A percentile compares a stretch with the other conserved stretches of the same genome.
Evolutionary conservation across 2,329 filamentous ascomycete species (phyloP).

Genomic region (Penicillium sp.): DNA sequence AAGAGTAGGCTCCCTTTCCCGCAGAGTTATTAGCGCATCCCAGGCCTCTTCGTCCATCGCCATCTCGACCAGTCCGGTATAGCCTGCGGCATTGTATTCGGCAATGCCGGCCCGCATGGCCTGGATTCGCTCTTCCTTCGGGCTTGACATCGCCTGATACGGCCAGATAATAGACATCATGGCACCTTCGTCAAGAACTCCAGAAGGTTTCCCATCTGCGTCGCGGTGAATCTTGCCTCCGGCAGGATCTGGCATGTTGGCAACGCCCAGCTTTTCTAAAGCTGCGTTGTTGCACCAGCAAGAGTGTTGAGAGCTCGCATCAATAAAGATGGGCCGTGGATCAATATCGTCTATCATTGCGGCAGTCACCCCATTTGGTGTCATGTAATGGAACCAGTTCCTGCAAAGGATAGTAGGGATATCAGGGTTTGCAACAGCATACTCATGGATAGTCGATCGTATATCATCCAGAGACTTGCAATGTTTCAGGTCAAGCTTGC

Average conservation of each 20-base stretch:
- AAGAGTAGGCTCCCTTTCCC: constrained; percentile 32
- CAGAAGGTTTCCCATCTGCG: constrained; percentile 44
- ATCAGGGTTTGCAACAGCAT: constrained; percentile 42
- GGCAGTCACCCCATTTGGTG: constrained; percentile 49
- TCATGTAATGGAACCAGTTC: constrained; percentile 53
- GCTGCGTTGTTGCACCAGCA: constrained; percentile 56
- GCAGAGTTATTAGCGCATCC: constrained; percentile 45
- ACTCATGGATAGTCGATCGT: constrained; percentile 43
- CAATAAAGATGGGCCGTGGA: constrained; percentile 53
- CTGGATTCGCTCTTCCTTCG: constrained; percentile 46
- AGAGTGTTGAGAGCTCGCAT: constrained; percentile 55
- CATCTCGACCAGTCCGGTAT: constrained; percentile 57
- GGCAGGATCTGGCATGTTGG: constrained; percentile 45
- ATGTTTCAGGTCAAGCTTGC: constrained; percentile 49
- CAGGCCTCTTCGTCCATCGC: constrained; percentile 56
- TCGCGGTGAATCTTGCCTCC: constrained; percentile 54
- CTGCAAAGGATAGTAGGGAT: constrained; percentile 49
- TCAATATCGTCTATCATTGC: constrained; percentile 55
- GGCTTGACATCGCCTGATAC: constrained; percentile 48
- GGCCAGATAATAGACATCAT: constrained; percentile 54
- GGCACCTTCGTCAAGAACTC: constrained; percentile 51
- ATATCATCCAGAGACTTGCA: constrained; percentile 51
- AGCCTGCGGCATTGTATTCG: constrained; percentile 50
- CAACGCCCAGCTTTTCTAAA: constrained; percentile 48
- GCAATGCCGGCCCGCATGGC: constrained; percentile 46